Evolutionary conservation across 2,329 filamentous ascomycete genomes (phyloP), one percentile per base, ranked within the genome.

Genomic region (Verruconis gallopava): DNA sequence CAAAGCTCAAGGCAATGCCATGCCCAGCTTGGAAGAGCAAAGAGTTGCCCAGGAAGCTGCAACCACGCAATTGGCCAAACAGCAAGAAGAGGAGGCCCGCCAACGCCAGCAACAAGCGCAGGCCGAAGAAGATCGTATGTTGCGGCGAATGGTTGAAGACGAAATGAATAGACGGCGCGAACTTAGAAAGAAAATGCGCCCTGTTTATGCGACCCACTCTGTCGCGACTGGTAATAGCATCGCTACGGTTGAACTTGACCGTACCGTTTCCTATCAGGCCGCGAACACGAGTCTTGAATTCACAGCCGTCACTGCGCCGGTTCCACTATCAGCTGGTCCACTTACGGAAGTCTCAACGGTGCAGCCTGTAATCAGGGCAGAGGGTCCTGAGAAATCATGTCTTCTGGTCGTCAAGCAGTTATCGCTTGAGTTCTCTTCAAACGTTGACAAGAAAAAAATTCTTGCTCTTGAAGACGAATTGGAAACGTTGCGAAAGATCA

Each of bases 21-120:
- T 94, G 13, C 86, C 85, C 1, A 94, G 85, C 21, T 68, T 96
- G 4, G 85, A 93, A 53, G 85, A 93, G 52, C 88, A 96, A 59
- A 76, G 88, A 30, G 85, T 82, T 20, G 77, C 77, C 12, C 85
- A 93, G 47, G 84, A 93, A 61, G 81, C 81, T 17, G 75, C 74
- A 18, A 67, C 83, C 20, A 75, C 75, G 36, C 69, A 71, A 52
- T 62, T 75, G 40, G 81, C 69, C 1, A 62, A 62, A 44, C 52
- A 60, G 39, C 60, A 63, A 5, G 58, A 67, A 43, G 54, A 64
- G 42, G 57, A 63, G 21, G 53, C 63, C 5, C 54, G 56, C 38
- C 62, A 59, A 43, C 60, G 59, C 37, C 52, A 53, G 14, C 59
- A 66, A 37, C 59, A 69, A 50, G 68, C 65, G 38, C 68, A 69